Evolutionary conservation across 345 rosid species (phyloP), one percentile per base, ranked within the genome.

Genomic region (Syzygium grande): DNA sequence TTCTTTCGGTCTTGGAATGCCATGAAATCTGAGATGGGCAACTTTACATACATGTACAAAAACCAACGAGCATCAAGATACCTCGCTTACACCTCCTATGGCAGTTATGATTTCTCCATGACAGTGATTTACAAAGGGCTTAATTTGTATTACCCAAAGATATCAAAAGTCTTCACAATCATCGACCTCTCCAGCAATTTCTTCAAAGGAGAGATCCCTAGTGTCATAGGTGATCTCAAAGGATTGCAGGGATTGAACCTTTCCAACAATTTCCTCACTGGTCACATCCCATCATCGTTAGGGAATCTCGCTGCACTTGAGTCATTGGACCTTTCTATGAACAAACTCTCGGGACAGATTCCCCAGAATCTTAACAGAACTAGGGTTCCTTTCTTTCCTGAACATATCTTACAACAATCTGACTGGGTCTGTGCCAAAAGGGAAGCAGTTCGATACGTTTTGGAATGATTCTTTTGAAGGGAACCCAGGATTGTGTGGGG

Each of bases 321-420:
- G 34, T 29, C 25, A 53, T 89, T 91, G 4, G 7, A n/a, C 34
- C 77, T 91, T 9, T 5, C 53, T 1, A 1, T 0, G 1, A 91
- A 89, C 77, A 85, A 51, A 21, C 78, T 91, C 13, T 30, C 84
- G 2, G 90, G 91, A 25, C 16, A 25, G 0, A 89, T 92, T 87
- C 87, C 51, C 87, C 89, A 27, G n/a, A 55, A 41, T 84, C 89
- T 12, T 22, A 3, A 3, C 12, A 1, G 29, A 87, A 5, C 89
- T 90, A 7, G 53, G 58, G 9, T 90, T 85, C 63, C 91, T 92
- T 11, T 85, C 6, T 4, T 16, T 17, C 54, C 12, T 89, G 8
- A 90, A 89, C 73, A 14, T 91, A 49, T 88, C 90, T 2, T n/a
- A 51, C 38, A 91, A 92, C 34, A 88, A 80, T 23, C 17, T 92